Conservation (phyloP, 495 filamentous ascomycete species). For the Astrothelium subdiscretum region DNA sequence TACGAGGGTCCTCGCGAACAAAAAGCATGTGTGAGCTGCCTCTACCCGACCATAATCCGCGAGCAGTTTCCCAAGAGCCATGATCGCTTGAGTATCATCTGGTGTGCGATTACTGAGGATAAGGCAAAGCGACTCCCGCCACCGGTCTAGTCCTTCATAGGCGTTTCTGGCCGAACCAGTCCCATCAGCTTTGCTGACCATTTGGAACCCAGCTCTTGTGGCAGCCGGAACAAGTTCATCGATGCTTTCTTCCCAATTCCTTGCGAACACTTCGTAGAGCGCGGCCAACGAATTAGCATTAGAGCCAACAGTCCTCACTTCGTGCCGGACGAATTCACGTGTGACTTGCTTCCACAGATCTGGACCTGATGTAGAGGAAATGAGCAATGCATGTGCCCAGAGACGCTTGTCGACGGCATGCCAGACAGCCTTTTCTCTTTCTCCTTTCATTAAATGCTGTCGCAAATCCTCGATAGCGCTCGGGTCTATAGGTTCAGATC, state of each 20-base stretch:
- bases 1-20: constrained; percentile 43
- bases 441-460: constrained; percentile 59
- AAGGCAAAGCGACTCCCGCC: constrained; percentile 80
- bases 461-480: constrained; percentile 58
- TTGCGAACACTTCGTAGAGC: constrained; percentile 84
- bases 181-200: constrained; percentile 59
- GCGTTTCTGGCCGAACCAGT: constrained; percentile 57
- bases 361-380: constrained; percentile 62
- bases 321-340: constrained; percentile 85
- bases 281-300: constrained; percentile 79
- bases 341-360: constrained; percentile 81
- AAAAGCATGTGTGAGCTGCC: constrained; percentile 80
- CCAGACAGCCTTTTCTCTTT: constrained; percentile 89
- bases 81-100: constrained; percentile 63
- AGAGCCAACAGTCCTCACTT: constrained; percentile 66
- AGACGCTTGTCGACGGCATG: constrained; percentile 82
- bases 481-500: constrained; percentile 53
- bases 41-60: constrained; percentile 76
- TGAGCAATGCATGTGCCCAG: constrained; percentile 92
- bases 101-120: constrained; percentile 76
- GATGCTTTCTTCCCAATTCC: constrained; percentile 86
- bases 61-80: constrained; percentile 74
- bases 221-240: constrained; percentile 95
- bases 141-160: constrained; percentile 76
- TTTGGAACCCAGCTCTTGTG: constrained; percentile 80